These are phyloP conservation scores for Thalassiosira hispida DNA, from an alignment of 352 stramenopile genomes.

Conservation along the genomic window DNA sequence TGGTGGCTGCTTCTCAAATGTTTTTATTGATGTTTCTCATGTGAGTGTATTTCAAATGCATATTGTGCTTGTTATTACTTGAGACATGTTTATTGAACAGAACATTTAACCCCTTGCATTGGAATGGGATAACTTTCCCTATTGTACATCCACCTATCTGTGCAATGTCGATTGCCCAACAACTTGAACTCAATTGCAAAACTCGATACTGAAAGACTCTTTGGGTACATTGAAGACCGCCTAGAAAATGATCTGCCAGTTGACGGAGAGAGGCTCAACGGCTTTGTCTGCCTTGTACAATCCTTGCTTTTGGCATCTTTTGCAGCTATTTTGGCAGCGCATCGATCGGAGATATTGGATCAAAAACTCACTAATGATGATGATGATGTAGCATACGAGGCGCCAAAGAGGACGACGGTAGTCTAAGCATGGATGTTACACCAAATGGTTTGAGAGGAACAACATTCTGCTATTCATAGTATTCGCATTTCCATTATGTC, in stretches of 20 bases:
- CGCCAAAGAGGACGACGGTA: conserved; percentile 6
- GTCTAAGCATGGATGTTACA: conserved; percentile 12
- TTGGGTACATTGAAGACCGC: conserved; percentile 79
- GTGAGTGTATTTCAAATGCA: conserved; percentile 48
- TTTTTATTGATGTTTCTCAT: conserved; percentile 83
- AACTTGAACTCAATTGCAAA: background rate
- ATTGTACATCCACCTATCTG: too few species aligned
- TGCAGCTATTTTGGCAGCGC: conserved; percentile 75
- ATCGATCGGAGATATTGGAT: conserved; percentile 82
- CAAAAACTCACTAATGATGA: conserved; percentile 51
- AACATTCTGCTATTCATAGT: background rate
- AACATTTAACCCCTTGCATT: conserved; percentile 2
- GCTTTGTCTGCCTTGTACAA: conserved; percentile 73
- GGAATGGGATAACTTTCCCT: too few species aligned
- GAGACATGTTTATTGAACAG: background rate
- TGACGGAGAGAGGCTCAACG: conserved; percentile 67
- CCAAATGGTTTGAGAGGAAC: background rate
- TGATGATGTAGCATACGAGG: conserved; percentile 37
- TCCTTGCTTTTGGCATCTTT: conserved; percentile 75
- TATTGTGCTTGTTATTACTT: background rate
- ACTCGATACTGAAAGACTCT: conserved; percentile 27
- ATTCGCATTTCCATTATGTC: background rate
- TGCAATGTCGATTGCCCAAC: background rate
- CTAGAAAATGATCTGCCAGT: conserved; percentile 44
- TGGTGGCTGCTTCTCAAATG: conserved; percentile 78